Evolutionary conservation across 306 rosid genomes (phyloP).

Genomic region (Fragaria iinumae): DNA sequence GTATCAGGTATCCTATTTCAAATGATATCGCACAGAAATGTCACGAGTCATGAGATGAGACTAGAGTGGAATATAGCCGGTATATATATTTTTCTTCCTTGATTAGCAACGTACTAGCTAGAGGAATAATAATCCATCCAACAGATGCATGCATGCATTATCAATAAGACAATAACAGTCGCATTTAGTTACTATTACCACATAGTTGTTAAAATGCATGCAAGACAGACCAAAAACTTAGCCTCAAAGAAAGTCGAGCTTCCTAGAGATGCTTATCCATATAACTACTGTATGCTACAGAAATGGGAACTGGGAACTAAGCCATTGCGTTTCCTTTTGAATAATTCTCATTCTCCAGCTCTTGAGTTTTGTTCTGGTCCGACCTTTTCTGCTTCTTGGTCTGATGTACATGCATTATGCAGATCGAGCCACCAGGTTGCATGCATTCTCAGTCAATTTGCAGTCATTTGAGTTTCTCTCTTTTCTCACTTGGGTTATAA

Average conservation of each 20-base stretch:
- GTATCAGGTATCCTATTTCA: neutral
- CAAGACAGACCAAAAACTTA: slow-evolving; percentile 2
- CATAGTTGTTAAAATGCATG: neutral
- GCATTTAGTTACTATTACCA: too few species aligned
- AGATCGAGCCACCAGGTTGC: neutral
- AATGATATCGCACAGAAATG: neutral
- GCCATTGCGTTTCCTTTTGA: neutral
- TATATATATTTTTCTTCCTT: neutral
- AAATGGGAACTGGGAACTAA: neutral
- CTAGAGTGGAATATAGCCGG: neutral
- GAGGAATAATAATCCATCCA: neutral
- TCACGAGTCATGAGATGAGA: neutral
- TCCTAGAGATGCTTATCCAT: too few species aligned
- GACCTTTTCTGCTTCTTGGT: neutral
- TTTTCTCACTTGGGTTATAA: neutral
- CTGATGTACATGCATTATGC: neutral
- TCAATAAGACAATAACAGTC: too few species aligned
- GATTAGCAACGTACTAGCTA: neutral
- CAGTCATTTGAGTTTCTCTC: slow-evolving; percentile 5
- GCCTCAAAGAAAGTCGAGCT: slow-evolving; percentile 1
- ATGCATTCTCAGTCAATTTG: neutral
- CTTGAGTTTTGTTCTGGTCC: neutral
- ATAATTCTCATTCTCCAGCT: neutral
- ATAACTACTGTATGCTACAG: neutral
- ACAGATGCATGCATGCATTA: neutral